Conservation (phyloP, 768 basidiomycete genomes). For the Termitomyces titanicus region DNA sequence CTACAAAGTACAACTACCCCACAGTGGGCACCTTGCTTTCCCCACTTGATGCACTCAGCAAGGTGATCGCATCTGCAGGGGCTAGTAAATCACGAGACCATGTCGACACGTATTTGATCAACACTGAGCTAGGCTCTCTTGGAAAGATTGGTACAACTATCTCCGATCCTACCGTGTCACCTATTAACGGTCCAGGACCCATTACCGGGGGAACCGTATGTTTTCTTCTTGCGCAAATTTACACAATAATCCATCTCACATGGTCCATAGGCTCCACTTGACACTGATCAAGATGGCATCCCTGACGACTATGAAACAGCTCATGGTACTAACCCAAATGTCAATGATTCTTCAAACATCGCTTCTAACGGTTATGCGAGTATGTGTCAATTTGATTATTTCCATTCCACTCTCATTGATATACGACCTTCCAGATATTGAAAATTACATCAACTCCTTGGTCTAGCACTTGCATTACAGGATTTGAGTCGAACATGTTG, state of each 20-base stretch:
- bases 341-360: constrained; percentile 26
- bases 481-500: neutral
- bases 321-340: constrained; percentile 27
- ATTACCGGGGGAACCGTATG: constrained; percentile 28
- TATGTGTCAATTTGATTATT: constrained; percentile 13
- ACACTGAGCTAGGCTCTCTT: constrained; percentile 28
- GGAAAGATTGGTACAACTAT: constrained; percentile 31
- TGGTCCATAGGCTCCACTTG: constrained; percentile 19
- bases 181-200: constrained; percentile 29
- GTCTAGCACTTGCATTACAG: constrained; percentile 8
- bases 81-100: constrained; percentile 29
- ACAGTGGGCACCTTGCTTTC: constrained; percentile 25
- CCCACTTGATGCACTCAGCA: constrained; percentile 26
- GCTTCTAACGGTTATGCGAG: constrained; percentile 33
- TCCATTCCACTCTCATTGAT: neutral
- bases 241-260: neutral
- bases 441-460: constrained; percentile 33
- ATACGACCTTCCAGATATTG: constrained; percentile 25
- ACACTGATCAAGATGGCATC: constrained; percentile 30
- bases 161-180: constrained; percentile 22
- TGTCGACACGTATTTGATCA: constrained; percentile 29
- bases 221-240: neutral
- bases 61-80: constrained; percentile 27
- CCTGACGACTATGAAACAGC: constrained; percentile 30
- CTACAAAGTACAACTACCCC: constrained; percentile 26